Conservation (phyloP, 2,329 filamentous ascomycete genomes). For the Exophiala sideris region DNA sequence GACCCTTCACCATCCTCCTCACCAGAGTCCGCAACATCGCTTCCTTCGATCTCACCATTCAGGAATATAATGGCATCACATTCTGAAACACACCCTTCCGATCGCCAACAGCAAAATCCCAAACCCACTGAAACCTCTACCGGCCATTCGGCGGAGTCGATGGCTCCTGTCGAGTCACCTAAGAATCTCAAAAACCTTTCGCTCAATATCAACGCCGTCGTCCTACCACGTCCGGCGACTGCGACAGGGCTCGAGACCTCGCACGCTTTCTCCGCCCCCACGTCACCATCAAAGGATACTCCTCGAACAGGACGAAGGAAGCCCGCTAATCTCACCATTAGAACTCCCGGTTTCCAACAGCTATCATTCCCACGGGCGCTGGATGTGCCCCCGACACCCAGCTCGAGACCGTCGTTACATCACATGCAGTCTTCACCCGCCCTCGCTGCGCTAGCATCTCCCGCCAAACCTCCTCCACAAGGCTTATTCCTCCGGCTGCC, state of each 20-base stretch:
- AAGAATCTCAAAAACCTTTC: constrained; percentile 63
- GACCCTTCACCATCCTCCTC: constrained; percentile 90
- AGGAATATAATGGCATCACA: constrained; percentile 34
- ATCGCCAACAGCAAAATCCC: constrained; percentile 25
- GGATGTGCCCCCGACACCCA: constrained; percentile 57
- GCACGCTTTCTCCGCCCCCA: constrained; percentile 48
- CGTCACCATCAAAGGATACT: constrained; percentile 57
- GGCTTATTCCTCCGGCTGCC: constrained; percentile 44
- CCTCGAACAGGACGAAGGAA: constrained; percentile 53
- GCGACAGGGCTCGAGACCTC: constrained; percentile 46
- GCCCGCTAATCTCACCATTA: constrained; percentile 59
- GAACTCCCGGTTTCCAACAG: constrained; percentile 51
- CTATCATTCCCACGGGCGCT: constrained; percentile 47
- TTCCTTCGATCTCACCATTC: constrained; percentile 51
- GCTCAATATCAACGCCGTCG: constrained; percentile 55
- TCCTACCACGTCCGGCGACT: constrained; percentile 45
- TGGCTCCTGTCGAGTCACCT: constrained; percentile 34
- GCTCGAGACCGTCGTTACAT: constrained; percentile 51
- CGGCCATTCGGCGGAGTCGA: constrained; percentile 39
- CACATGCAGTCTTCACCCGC: constrained; percentile 63
- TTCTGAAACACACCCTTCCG: neutral
- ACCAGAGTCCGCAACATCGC: constrained; percentile 80
- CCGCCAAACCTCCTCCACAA: constrained; percentile 46
- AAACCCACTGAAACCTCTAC: constrained; percentile 21
- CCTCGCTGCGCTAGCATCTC: constrained; percentile 52